These are phyloP conservation scores for Lathyrus oleraceus DNA, from an alignment of 306 rosid genomes.

Conservation along the genomic window DNA sequence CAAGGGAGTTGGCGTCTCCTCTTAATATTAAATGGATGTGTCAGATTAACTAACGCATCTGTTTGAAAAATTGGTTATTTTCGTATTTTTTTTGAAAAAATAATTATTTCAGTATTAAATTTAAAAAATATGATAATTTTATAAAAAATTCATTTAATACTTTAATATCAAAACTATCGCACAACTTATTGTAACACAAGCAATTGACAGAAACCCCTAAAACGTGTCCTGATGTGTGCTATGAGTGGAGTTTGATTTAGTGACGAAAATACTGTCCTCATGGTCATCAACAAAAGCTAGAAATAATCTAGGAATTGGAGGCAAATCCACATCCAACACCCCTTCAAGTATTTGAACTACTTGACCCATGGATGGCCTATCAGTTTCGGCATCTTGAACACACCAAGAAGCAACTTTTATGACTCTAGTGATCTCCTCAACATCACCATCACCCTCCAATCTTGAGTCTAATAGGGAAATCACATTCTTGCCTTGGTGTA, in stretches of 20 bases:
- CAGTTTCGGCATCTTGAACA: constrained; percentile 71
- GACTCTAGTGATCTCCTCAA: constrained; percentile 50
- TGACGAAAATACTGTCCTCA: constrained; percentile 59
- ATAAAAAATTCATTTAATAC: too few relatives aligned
- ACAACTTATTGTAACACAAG: background rate
- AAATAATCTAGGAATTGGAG: constrained; percentile 67
- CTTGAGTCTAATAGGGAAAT: constrained; percentile 56
- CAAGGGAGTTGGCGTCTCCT: too few relatives aligned
- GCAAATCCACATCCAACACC: constrained; percentile 51
- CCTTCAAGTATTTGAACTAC: constrained; percentile 83
- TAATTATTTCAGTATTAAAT: too few relatives aligned
- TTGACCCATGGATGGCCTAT: constrained; percentile 79
- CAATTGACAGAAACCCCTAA: background rate
- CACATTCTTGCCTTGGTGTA: constrained; percentile 49
- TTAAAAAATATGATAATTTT: too few relatives aligned
- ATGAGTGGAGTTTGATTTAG: constrained; percentile 59
- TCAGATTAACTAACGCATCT: too few relatives aligned
- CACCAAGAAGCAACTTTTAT: constrained; percentile 86
- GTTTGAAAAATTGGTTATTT: too few relatives aligned
- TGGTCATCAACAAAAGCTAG: constrained; percentile 52
- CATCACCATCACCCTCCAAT: constrained; percentile 53
- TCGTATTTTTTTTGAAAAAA: too few relatives aligned
- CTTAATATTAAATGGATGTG: too few relatives aligned
- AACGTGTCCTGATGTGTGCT: constrained; percentile 36
- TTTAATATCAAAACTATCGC: constrained; percentile 18